Evolutionary conservation across 2,329 filamentous ascomycete genomes (phyloP).

Genomic region (Aspergillus quadrilineatus): DNA sequence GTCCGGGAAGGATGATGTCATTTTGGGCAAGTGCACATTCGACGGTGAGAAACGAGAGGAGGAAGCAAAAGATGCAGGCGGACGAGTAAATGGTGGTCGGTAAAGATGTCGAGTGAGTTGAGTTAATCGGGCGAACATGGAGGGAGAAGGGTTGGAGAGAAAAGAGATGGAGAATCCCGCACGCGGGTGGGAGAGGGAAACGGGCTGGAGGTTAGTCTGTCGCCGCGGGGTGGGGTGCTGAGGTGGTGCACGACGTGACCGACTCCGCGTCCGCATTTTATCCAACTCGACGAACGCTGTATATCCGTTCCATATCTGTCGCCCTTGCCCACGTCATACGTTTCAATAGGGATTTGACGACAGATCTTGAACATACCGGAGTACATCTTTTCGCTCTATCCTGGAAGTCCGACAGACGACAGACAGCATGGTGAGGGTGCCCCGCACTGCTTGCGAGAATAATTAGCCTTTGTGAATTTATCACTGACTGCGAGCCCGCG

Average conservation of each 20-base stretch:
- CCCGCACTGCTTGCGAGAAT: conserved; percentile 14
- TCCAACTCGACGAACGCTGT: not conserved
- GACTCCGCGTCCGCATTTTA: conserved; percentile 1
- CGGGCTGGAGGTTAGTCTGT: not conserved
- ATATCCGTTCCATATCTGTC: too few relatives aligned
- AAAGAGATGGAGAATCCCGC: conserved; percentile 5
- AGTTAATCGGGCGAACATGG: conserved; percentile 74
- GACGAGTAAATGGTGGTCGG: conserved; percentile 59
- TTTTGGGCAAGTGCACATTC: conserved; percentile 27
- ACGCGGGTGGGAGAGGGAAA: conserved; percentile 1
- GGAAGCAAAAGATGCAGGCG: conserved; percentile 47
- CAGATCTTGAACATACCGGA: not conserved
- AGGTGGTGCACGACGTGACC: not conserved
- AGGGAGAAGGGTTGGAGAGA: conserved; percentile 10
- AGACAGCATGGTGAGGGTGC: conserved; percentile 21
- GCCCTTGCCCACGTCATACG: too few relatives aligned
- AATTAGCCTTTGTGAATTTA: not conserved
- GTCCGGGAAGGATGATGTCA: conserved; percentile 45
- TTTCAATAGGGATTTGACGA: too few relatives aligned
- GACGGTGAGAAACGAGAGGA: conserved; percentile 18
- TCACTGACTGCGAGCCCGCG: conserved; percentile 4
- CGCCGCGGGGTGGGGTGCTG: conserved; percentile 2
- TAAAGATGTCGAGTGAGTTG: conserved; percentile 72
- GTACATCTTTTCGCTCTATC: not conserved
- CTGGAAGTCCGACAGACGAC: not conserved